These are phyloP conservation scores for Akebia trifoliata DNA, from an alignment of 164 flowering plant species.

Conservation along the genomic window DNA sequence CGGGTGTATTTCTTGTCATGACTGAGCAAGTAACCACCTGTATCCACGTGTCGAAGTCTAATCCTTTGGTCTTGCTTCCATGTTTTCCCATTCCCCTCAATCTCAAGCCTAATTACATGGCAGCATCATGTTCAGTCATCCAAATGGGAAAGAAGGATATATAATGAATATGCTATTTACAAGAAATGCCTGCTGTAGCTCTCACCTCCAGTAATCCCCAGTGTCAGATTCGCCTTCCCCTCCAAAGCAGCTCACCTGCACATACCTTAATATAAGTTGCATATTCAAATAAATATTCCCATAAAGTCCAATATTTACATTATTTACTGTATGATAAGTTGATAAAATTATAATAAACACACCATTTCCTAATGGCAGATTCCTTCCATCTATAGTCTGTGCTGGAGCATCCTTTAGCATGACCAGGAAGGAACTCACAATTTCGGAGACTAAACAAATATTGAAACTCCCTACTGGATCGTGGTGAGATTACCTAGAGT, in stretches of 20 bases:
- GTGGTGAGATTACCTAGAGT: too few species aligned
- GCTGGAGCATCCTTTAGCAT: too few species aligned
- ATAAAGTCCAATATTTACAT: background rate
- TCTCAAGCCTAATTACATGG: conserved; percentile 81
- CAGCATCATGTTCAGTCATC: too few species aligned
- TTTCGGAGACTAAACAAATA: too few species aligned
- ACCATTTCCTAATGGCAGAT: too few species aligned
- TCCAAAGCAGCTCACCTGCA: conserved; percentile 97
- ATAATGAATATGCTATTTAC: too few species aligned
- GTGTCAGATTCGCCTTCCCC: conserved; percentile 79
- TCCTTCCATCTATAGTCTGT: too few species aligned
- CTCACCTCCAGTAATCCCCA: conserved; percentile 96
- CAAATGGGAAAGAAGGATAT: too few species aligned
- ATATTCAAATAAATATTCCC: background rate
- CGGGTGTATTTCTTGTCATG: conserved; percentile 90
- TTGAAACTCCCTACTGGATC: too few species aligned
- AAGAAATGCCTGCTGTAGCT: too few species aligned
- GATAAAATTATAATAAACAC: background rate
- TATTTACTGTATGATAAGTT: background rate
- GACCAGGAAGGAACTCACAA: too few species aligned
- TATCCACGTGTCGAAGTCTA: conserved; percentile 88
- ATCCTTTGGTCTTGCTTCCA: conserved; percentile 96
- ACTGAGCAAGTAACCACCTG: conserved; percentile 84
- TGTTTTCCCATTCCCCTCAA: conserved; percentile 84
- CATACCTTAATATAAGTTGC: background rate